Base-by-base conservation (phyloP, 2,329 filamentous ascomycete species). In the Sordariomycetes sp. region DNA sequence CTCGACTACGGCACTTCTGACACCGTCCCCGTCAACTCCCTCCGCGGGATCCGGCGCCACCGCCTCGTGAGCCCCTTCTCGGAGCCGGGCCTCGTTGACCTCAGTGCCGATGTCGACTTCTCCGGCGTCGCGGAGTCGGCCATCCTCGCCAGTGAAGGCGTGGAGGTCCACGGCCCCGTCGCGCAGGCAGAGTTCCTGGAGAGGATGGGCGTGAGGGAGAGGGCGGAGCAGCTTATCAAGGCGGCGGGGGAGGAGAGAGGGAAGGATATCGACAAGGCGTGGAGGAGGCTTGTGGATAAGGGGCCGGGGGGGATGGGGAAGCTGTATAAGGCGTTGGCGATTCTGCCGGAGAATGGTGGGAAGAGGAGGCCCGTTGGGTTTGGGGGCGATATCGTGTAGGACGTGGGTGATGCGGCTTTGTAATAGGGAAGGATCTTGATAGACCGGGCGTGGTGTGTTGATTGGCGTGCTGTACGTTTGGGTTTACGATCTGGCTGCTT, bases 91-190 rank as follows among this genome's bases (percentile, higher is more conserved):
- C 79, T 86, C 28, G 90, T 95, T 2, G 94, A 99, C 67, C 76
- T 99, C 24, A 90, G 85, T 62, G 92, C 89, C 0, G 92, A 99
- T 66, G 94, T 99, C 1, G 94, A 99, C 69, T 99, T 99, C 67
- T 80, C 82, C 0, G 90, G 86, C 12, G 74, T 99, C 1, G 91
- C 90, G 0, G 91, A 97, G 67, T 78, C 87, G 1, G 91, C 91
- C 0, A 78, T 89, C 52, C 74, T 79, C 45, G 87, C 88, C 0
- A 91, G 86, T 62, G 79, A 85, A 1, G 86, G 85, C 1, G 84
- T 97, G 3, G 94, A 99, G 70, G 89, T 96, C 7, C 91, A 97
- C 65, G 94, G 94, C 0, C 94, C 94, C 0, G 85, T 96, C 1
- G 83, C 90, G 60, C 94, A 99, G 71, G 89, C 82, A 0, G 75